Evolutionary conservation across 2,329 filamentous ascomycete species (phyloP), one percentile per base, ranked within the genome.

Genomic region (Paraphaeosphaeria sporulosa): DNA sequence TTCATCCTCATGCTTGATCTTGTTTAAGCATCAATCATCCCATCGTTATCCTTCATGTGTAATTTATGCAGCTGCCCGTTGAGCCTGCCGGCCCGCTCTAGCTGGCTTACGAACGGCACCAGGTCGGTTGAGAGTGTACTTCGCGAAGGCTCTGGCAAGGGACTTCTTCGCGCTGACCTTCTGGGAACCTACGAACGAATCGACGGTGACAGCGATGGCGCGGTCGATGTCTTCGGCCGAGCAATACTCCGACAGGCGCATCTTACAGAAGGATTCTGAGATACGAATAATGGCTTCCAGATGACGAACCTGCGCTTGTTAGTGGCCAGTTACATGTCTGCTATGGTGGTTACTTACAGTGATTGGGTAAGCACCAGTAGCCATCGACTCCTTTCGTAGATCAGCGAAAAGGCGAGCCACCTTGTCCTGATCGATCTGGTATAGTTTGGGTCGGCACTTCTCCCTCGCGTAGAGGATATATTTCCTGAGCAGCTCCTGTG

Each of bases 81-180:
- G 70, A 23, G 66, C 63, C 48, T 72, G 69, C 51, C 72, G 65
- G n/a, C 69, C 70, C 46, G 63, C 68, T 50, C 71, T 67, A 15
- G 62, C 55, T 17, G 69, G 64, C 17, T 68, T 64, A 19, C 71
- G 70, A 27, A 79, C 78, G 40, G 79, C 79, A 40, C 81, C 81
- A 42, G 81, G 81, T 44, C 79, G 67, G 44, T 77, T 77, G 30
- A 84, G 75, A 8, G 82, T 84, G 76, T 98, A 99, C 83, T 99
- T 99, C 72, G 95, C 93, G 82, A 99, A 99, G 4, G 95, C 93
- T 61, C 95, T 86, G 0, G 93, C 91, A 47, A 99, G 85, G 17
- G 95, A 93, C 84, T 97, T 97, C 86, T 98, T 99, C 81, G 92
- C 95, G 81, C 92, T 96, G 71, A 98, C 88, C 83, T 99, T 99